Evolutionary conservation across 1,284 basidiomycete genomes (phyloP), one percentile per base, ranked within the genome.

Genomic region (Leccinum solheimii): DNA sequence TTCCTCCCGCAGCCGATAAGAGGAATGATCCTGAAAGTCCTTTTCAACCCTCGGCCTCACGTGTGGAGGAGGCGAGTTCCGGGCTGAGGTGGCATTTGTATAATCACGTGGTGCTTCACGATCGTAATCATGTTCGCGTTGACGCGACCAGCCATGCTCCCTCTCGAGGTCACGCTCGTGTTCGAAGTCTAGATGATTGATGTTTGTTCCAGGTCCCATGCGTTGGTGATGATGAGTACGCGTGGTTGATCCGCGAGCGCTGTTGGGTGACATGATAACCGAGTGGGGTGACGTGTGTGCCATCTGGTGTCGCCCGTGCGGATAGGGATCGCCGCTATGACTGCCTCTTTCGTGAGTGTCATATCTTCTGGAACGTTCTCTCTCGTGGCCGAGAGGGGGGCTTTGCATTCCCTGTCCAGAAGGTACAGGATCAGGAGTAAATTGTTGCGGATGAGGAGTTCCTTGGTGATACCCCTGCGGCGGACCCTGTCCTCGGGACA

Each of bases 211-310:
- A 51, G 86, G 86, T 5, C 85, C 87, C 65, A 87, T 69, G 62
- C 86, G 84, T 74, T 88, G 88, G 72, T 90, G 88, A 64, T 79
- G 79, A 71, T 90, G 89, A 49, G 82, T 72, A 62, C 79, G 78
- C 60, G 70, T 58, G 27, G 66, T 60, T 77, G 64, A 77, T 72
- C 64, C 78, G 75, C 61, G 76, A 66, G 65, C 60, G 58, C 66
- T 67, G 30, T 63, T 66, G 45, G 75, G 75, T 58, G 73, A 73
- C 63, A 76, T 56, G 59, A 74, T 50, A 32, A 75, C 67, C 7
- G 79, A 71, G 48, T 77, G 78, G 27, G 77, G 70, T 32, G 75
- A 78, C 50, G 78, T 56, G 57, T 76, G 78, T 5, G 80, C 76
- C 62, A 76, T 72, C 68, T 72, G 66, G 65, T 63, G 76, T 55